Base-by-base conservation (phyloP, 2,329 filamentous ascomycete genomes). In the Xylariaceae sp. region DNA sequence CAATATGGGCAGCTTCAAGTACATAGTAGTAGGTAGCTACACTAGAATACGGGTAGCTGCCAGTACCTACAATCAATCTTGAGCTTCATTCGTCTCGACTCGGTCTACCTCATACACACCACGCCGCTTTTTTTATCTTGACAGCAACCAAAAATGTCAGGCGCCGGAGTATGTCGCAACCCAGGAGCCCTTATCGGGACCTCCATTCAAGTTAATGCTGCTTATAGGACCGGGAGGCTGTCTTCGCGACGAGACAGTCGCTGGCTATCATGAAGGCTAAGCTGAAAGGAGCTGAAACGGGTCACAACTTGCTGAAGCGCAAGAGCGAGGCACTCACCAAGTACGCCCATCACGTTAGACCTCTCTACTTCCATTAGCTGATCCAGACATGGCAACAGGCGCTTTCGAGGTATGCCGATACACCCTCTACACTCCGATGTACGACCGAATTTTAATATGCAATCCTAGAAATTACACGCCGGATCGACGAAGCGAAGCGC, bases 241-340 rank as follows among this genome's bases (percentile, higher is more conserved):
- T 99, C 78, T 99, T 99, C 79, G 91, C 95, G 71, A 99, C 95
- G 73, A 91, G 95, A 71, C 95, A 99, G 82, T 96, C 92, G 75
- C 82, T 99, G 78, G 93, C 92, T 65, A 78, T 96, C 73, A 99
- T 99, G 94, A 98, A 98, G 79, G 87, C 89, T 65, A 99, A 99
- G 83, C 87, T 99, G 73, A 98, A 98, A 82, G 94, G 90, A 61
- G 90, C 90, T 53, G 89, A 94, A 75, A 92, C 87, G 41, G 95
- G 95, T 45, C 94, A 99, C 79, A 96, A 90, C 75, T 81, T 99
- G 73, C 81, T 99, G 63, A 99, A 99, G 82, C 85, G 95, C 72
- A 99, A 99, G 83, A 97, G 93, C 75, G 95, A 99, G 78, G 95
- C 95, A 68, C 81, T 99, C 62, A 99, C 95, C 65, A 99, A 99